Conservation (phyloP, 371 early-diverging fungal species). For the Massospora cicadina region DNA sequence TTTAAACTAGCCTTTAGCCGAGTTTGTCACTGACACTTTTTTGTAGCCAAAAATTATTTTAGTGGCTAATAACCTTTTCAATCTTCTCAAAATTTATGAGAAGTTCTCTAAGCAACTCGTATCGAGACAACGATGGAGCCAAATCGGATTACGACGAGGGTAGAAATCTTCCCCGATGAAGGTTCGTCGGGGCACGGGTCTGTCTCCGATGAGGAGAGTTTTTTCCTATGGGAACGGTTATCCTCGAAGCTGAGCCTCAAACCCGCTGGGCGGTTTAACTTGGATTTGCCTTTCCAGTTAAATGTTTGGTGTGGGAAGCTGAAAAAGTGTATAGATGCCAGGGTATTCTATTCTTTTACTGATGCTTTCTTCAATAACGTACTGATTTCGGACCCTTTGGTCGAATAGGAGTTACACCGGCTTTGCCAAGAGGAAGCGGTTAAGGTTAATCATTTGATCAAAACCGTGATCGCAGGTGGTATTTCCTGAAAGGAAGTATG, state of each 20-base stretch:
- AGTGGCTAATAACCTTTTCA: too few relatives aligned
- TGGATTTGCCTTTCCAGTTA: not conserved
- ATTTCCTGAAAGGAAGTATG: not conserved
- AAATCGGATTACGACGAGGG: too few relatives aligned
- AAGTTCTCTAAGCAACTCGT: too few relatives aligned
- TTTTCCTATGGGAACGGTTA: not conserved
- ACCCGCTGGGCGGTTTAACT: not conserved
- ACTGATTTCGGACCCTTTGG: not conserved
- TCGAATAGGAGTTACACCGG: not conserved
- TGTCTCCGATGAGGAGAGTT: not conserved
- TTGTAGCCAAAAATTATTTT: too few relatives aligned
- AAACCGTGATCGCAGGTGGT: not conserved
- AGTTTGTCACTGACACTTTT: too few relatives aligned
- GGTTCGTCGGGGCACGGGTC: not conserved
- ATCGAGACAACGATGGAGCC: too few relatives aligned
- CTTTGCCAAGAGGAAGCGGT: not conserved
- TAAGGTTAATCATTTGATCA: not conserved
- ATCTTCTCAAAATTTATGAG: too few relatives aligned
- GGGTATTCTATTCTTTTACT: not conserved
- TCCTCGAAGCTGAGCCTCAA: not conserved
- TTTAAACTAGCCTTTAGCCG: too few relatives aligned
- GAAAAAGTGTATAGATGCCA: not conserved
- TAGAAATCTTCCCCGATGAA: too few relatives aligned
- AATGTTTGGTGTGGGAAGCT: not conserved
- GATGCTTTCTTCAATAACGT: not conserved